Evolutionary conservation across 371 early-diverging fungal genomes (phyloP).

Genomic region (Funneliformis caledonium): DNA sequence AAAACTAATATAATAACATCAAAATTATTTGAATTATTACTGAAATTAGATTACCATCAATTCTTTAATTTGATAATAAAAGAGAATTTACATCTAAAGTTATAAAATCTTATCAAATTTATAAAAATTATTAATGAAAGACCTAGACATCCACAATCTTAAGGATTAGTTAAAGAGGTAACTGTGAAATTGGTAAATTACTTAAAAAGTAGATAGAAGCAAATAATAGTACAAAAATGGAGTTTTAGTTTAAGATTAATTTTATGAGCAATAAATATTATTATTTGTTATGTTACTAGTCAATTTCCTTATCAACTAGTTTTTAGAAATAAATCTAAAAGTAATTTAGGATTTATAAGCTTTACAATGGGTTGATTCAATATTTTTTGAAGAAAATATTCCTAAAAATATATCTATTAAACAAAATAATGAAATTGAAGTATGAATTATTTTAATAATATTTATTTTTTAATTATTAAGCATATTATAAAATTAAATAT

Average conservation of each 20-base stretch:
- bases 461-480: too few relatives aligned
- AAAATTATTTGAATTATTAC: not conserved
- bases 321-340: not conserved
- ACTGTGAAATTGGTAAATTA: not conserved
- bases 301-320: not conserved
- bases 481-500: too few relatives aligned
- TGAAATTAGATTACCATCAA: not conserved
- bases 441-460: too few relatives aligned
- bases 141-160: not conserved
- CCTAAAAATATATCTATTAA: too few relatives aligned
- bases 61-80: constrained; percentile 19
- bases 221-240: not conserved
- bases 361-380: too few relatives aligned
- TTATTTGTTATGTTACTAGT: not conserved
- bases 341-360: not conserved
- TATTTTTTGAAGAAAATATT: too few relatives aligned
- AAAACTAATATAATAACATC: not conserved
- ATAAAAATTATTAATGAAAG: not conserved
- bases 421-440: too few relatives aligned
- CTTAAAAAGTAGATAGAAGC: not conserved
- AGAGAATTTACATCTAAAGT: not conserved
- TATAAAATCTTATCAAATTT: not conserved
- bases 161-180: not conserved
- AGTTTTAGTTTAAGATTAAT: not conserved
- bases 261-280: not conserved